phyloP scores from a whole-genome alignment of 305 asterid genomes.

The Rubia peregrina region DNA sequence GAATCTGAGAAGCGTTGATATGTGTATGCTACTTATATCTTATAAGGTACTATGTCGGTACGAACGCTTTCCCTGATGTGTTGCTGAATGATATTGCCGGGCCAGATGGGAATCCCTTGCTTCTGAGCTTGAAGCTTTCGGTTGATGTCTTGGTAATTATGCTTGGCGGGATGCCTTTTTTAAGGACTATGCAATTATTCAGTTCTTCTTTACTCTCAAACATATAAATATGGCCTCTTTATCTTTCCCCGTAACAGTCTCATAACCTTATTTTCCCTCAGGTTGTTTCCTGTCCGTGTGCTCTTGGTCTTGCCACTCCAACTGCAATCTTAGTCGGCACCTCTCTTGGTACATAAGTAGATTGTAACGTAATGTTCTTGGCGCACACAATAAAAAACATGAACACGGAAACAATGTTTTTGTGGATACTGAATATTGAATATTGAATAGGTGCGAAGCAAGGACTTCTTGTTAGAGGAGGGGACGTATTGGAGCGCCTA shows the following conservation, averaged over 20 bases:
- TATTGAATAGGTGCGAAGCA: constrained; percentile 72
- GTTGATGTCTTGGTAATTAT: constrained; percentile 93
- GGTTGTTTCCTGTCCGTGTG: constrained; percentile 99
- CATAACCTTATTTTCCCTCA: constrained; percentile 18
- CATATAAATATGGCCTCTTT: background rate
- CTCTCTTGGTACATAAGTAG: constrained; percentile 65
- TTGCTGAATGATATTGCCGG: constrained; percentile 96
- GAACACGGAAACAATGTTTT: background rate
- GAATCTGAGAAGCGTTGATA: constrained; percentile 1
- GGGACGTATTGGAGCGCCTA: constrained; percentile 92
- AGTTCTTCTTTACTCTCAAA: background rate
- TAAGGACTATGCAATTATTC: background rate
- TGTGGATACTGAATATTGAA: constrained; percentile 1
- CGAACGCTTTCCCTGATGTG: constrained; percentile 74
- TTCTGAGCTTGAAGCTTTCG: constrained; percentile 91
- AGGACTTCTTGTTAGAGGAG: constrained; percentile 94
- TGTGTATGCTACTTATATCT: constrained; percentile 17
- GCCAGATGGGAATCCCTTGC: constrained; percentile 91
- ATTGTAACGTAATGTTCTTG: background rate
- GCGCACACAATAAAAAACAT: background rate
- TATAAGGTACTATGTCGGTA: constrained; percentile 76
- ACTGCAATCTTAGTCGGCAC: constrained; percentile 97
- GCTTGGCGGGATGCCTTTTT: constrained; percentile 9
- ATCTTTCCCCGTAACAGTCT: too few species aligned
- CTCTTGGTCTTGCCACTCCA: constrained; percentile 98